Percentiles rank a stretch among this genome's conserved stretches.
Evolutionary conservation across 2,329 filamentous ascomycete genomes (phyloP).

Genomic region (Dothideomycetes sp.): DNA sequence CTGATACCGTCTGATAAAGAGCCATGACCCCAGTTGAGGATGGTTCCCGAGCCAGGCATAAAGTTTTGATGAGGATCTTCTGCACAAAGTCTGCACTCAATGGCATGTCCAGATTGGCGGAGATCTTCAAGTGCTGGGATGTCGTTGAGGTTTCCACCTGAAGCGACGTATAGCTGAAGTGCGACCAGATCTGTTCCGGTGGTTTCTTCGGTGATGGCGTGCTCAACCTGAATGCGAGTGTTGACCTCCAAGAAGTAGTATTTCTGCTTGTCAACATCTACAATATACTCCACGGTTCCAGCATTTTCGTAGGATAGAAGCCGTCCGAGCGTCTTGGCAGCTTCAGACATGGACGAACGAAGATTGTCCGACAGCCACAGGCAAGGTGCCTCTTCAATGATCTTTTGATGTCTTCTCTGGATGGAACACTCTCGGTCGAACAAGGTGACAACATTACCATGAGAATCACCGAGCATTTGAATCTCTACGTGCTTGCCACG

Average conservation of each 20-base stretch:
- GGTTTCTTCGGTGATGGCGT: constrained; percentile 46
- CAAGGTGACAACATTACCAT: constrained; percentile 69
- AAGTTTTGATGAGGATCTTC: too few species aligned
- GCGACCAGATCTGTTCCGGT: constrained; percentile 44
- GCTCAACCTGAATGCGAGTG: constrained; percentile 47
- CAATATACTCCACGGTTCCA: constrained; percentile 82
- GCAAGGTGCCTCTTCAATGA: constrained; percentile 79
- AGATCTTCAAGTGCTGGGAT: too few species aligned
- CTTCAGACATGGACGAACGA: too few species aligned
- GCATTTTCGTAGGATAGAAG: constrained; percentile 63
- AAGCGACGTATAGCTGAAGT: constrained; percentile 46
- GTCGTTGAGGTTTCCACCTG: too few species aligned
- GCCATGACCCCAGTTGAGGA: too few species aligned
- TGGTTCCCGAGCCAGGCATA: too few species aligned
- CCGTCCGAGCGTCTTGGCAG: constrained; percentile 57
- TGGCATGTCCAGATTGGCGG: too few species aligned
- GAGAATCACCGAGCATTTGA: constrained; percentile 76
- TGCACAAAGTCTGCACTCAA: too few species aligned
- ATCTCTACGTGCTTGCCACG: constrained; percentile 78
- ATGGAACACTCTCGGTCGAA: constrained; percentile 84
- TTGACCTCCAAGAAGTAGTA: constrained; percentile 62
- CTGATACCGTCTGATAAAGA: too few species aligned
- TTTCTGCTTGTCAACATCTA: constrained; percentile 68
- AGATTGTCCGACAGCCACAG: constrained; percentile 58
- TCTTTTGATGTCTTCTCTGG: constrained; percentile 80